Evolutionary conservation across 129 eudicot species (phyloP).

Genomic region (Pulicaria dysenterica): DNA sequence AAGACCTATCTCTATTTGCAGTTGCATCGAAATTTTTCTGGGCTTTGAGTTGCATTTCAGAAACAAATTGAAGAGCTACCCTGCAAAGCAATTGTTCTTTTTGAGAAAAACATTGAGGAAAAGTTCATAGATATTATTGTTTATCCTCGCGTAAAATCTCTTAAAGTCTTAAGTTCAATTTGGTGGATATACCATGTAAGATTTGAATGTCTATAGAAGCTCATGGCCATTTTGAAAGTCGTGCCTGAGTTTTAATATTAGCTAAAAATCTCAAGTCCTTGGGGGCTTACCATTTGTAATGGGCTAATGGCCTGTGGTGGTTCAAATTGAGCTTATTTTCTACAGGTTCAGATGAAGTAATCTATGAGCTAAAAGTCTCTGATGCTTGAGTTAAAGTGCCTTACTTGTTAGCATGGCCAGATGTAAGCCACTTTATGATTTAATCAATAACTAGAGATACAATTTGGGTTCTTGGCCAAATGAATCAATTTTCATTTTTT

Average conservation of each 20-base stretch:
- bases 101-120: conserved; percentile 26
- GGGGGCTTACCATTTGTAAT: too few relatives aligned
- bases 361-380: not conserved
- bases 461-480: not conserved
- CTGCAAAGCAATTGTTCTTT: conserved; percentile 42
- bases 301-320: too few relatives aligned
- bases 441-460: not conserved
- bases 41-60: conserved; percentile 92
- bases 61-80: conserved; percentile 94
- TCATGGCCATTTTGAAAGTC: too few relatives aligned
- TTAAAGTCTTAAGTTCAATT: too few relatives aligned
- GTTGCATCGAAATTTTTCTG: conserved; percentile 94
- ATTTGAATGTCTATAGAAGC: too few relatives aligned
- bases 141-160: too few relatives aligned
- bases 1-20: conserved; percentile 82
- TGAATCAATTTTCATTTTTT: too few relatives aligned
- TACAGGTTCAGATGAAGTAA: not conserved
- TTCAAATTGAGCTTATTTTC: too few relatives aligned
- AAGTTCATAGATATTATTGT: too few relatives aligned
- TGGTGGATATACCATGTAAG: too few relatives aligned
- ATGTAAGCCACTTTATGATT: not conserved
- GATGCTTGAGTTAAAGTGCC: not conserved
- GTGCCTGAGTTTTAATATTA: too few relatives aligned
- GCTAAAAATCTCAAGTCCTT: too few relatives aligned
- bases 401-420: not conserved